These are phyloP conservation scores for Pelargonium citronellum DNA, from an alignment of 441 rosid genomes.

Conservation along the genomic window DNA sequence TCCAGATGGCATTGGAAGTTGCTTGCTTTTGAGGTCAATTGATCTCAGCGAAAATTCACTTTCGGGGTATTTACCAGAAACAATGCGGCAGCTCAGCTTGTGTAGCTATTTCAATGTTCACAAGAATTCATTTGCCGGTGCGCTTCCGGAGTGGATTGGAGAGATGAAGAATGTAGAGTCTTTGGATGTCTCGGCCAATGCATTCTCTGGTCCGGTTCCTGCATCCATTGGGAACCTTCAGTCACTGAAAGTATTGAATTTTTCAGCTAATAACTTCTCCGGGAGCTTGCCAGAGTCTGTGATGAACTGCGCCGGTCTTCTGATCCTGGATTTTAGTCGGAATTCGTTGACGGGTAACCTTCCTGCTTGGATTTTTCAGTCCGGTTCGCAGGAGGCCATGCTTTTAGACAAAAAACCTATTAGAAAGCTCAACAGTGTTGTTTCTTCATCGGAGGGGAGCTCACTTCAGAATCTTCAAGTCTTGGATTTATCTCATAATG, in stretches of 20 bases:
- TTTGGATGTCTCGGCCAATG: conserved; percentile 73
- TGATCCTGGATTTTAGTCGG: conserved; percentile 55
- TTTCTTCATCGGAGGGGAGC: conserved; percentile 19
- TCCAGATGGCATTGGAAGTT: conserved; percentile 54
- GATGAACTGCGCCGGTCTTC: conserved; percentile 44
- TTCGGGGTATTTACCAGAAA: conserved; percentile 44
- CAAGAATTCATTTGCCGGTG: conserved; percentile 42
- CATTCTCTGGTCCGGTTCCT: conserved; percentile 58
- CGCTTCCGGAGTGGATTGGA: conserved; percentile 47
- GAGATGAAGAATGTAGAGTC: conserved; percentile 50
- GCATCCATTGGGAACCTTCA: conserved; percentile 57
- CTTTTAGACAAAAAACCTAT: conserved; percentile 31
- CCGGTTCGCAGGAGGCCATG: conserved; percentile 32
- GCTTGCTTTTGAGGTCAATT: conserved; percentile 44
- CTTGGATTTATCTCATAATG: conserved; percentile 50
- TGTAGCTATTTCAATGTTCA: conserved; percentile 43
- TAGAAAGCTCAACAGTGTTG: conserved; percentile 16
- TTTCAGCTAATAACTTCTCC: conserved; percentile 46
- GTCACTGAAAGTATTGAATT: conserved; percentile 46
- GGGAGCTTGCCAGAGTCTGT: conserved; percentile 61
- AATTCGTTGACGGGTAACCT: conserved; percentile 58
- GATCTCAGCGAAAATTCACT: conserved; percentile 54
- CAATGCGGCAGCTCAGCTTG: conserved; percentile 49
- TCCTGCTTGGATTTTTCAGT: conserved; percentile 61
- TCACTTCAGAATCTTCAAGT: conserved; percentile 45